Percentiles rank a stretch among this genome's conserved stretches.
phyloP scores from a whole-genome alignment of 2,329 filamentous ascomycete species.

The Dissoconium aciculare region DNA sequence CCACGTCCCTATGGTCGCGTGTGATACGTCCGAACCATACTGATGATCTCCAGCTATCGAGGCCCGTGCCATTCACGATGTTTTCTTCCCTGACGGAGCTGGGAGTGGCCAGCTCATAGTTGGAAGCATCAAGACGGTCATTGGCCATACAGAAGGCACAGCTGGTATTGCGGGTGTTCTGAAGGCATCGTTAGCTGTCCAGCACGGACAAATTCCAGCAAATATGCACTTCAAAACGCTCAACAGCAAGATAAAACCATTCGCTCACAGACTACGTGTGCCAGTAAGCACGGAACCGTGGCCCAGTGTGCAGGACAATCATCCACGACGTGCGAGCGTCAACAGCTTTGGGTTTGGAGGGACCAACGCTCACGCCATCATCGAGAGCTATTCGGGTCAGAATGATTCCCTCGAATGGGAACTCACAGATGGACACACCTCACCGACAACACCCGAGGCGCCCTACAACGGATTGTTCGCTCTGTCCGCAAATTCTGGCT shows the following conservation, averaged over 20 bases:
- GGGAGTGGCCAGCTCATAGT: too few relatives aligned
- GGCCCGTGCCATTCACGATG: slow-evolving; percentile 3
- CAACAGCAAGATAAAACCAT: slow-evolving; percentile 20
- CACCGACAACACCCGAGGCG: too few relatives aligned
- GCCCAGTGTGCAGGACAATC: slow-evolving; percentile 1
- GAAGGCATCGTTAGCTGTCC: slow-evolving; percentile 16
- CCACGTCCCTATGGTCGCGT: too few relatives aligned
- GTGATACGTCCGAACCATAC: too few relatives aligned
- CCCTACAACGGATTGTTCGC: slow-evolving; percentile 1
- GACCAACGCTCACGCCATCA: slow-evolving; percentile 14
- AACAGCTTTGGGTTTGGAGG: slow-evolving; percentile 17
- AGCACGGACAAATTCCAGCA: slow-evolving; percentile 12
- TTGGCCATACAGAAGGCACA: slow-evolving; percentile 37
- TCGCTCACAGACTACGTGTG: too few relatives aligned
- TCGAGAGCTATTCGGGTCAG: slow-evolving; percentile 8
- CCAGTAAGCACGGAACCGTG: slow-evolving; percentile 3
- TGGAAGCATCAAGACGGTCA: slow-evolving; percentile 21
- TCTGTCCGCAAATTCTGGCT: slow-evolving; percentile 1
- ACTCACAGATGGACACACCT: neutral
- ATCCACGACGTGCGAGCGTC: slow-evolving; percentile 6
- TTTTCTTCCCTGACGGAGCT: neutral
- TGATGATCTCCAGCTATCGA: too few relatives aligned
- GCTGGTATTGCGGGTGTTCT: slow-evolving; percentile 37
- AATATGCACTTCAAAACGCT: slow-evolving; percentile 8
- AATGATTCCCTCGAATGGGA: slow-evolving; percentile 1